Percentiles rank a stretch among this genome's conserved stretches.
These are phyloP conservation scores for Chlorella vulgaris DNA, from an alignment of 139 green algal species.

Conservation along the genomic window DNA sequence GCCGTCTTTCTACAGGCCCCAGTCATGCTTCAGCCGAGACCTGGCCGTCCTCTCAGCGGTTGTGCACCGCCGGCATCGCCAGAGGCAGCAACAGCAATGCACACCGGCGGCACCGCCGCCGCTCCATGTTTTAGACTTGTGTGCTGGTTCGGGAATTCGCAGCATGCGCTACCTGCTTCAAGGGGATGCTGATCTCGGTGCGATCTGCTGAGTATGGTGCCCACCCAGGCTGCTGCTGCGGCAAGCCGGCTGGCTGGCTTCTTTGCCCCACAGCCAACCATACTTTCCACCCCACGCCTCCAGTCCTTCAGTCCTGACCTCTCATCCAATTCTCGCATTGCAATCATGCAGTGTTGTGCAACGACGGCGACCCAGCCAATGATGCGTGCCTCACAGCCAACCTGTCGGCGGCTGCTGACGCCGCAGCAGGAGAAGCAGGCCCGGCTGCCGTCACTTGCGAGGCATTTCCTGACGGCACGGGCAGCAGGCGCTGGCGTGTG, in stretches of 20 bases:
- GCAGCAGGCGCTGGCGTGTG: not conserved
- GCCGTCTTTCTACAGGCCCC: conserved; percentile 13
- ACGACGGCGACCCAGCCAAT: not conserved
- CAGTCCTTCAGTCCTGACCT: no score
- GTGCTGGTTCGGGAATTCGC: conserved; percentile 21
- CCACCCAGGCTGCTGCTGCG: no score
- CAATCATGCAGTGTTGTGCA: conserved; percentile 20
- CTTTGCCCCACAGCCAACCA: no score
- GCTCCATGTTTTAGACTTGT: conserved; percentile 12
- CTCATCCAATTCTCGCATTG: not conserved
- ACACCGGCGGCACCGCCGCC: not conserved
- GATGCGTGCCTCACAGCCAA: conserved; percentile 2
- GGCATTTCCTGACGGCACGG: not conserved
- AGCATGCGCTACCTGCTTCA: conserved; percentile 24
- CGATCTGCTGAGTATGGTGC: not conserved
- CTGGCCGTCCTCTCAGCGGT: conserved; percentile 16
- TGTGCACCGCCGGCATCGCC: not conserved
- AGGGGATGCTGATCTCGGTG: conserved; percentile 1
- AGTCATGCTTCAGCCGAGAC: conserved; percentile 31
- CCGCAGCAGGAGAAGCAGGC: not conserved
- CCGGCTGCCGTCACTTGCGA: no score
- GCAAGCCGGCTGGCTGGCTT: no score
- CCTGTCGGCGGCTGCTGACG: not conserved
- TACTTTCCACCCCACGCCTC: no score
- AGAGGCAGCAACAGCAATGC: not conserved